Evolutionary conservation across 495 filamentous ascomycete genomes (phyloP), one percentile per base, ranked within the genome.

Genomic region (Chaetomium fimeti): DNA sequence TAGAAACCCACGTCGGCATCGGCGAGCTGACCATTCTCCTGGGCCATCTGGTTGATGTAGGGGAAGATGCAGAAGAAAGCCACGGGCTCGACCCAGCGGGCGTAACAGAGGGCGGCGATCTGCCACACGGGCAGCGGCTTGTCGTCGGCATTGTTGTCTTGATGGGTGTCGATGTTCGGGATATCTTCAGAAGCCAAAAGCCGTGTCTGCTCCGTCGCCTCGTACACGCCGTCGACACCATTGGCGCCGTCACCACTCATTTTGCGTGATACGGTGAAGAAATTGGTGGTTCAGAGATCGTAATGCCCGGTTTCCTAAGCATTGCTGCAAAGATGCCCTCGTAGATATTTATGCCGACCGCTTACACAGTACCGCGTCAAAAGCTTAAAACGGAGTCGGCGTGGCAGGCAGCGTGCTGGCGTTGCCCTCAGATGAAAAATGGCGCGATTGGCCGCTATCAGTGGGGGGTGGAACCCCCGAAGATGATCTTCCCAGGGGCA

Each of bases 1-100:
- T 89, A 91, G 75, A 89, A 91, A 53, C 89, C 89, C 45, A 90
- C 82, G 76, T 89, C 84, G 40, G 76, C 68, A 59, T 84, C 78
- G 20, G 72, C 52, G 11, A 91, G 68, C 36, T 78, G 65, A 5
- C 87, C 88, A 65, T 83, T 84, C 36, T 84, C 76, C 68, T 82
- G 76, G 5, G 87, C 82, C 89, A 91, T 91, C 65, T 86, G 74
- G 69, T 84, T 88, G 71, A 91, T 83, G 74, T 88, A 91, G 0
- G 89, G 89, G 71, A 91, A 87, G 71, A 91, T 90, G 67, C 79
- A 82, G 76, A 91, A 91, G 76, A 87, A 91, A 18, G 87, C 86
- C 38, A 90, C 77, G 5, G 89, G 88, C 73, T 91, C 89, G n/a
- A 89, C 73, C n/a, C 86, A 71, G 12, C 87, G 81, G 1, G 85